Base-by-base conservation (phyloP, 1,284 basidiomycete genomes). In the Tilletia walkeri region DNA sequence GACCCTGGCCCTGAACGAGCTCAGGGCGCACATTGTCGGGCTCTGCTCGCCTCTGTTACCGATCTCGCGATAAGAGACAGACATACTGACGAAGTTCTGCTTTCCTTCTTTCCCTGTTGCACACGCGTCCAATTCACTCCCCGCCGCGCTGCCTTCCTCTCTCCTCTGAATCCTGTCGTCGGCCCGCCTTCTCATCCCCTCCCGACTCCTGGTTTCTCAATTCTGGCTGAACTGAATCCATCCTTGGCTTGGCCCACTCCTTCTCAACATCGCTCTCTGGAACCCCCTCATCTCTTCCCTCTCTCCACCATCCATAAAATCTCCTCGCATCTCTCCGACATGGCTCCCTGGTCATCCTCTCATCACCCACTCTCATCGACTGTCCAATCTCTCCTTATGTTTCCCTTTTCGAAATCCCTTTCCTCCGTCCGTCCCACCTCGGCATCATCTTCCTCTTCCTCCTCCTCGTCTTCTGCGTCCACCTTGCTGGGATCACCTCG, bases 401-500 rank as follows among this genome's bases (percentile, higher is more conserved):
- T 67, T 48, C 45, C 53, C 53, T 41, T 53, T 45, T 61, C 36
- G 38, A 50, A 34, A 16, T 38, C 65, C 48, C 5, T 39, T 61
- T 41, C 34, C 14, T 56, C 49, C 49, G 50, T 30, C 48, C 50
- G 41, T 39, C 61, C 47, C 41, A 14, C 14, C 9, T 34, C 41
- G 10, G 45, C 59, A 14, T 61, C 61, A 45, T 61, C 61, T 48
- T 41, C 54, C 34, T 59, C 63, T 65, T 56, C 14, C 14, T 10
- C 34, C 47, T 54, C 34, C 36, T 24, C 66, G 34, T 12, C 49
- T 18, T 67, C 50, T 5, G 14, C 53, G 18, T n/a, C 38, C 71
- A 79, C 76, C 76, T 73, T 20, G 78, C 78, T 6, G 78, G 78
- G 24, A 77, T 76, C 53, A 76, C 79, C 49, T 75, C 75, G 12